Base-by-base conservation (phyloP, 2,329 filamentous ascomycete genomes). In the Mycosphaerella sp. region DNA sequence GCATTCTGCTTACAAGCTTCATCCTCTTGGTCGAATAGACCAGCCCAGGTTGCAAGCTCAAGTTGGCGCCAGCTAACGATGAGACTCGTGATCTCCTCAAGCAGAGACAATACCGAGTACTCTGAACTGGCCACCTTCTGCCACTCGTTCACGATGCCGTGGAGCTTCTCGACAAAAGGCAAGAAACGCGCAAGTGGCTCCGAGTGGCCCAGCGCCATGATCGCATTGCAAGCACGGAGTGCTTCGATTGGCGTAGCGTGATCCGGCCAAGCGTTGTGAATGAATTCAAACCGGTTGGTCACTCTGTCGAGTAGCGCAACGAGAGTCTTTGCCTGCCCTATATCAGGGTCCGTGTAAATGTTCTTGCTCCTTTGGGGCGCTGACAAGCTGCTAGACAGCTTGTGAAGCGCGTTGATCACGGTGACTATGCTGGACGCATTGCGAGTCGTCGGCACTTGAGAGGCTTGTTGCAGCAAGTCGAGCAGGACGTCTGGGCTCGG, bases 1-100 rank as follows among this genome's bases (percentile, higher is more conserved):
- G 92, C 90, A 65, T 89, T 85, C 46, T 88, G 80, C 21, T 84
- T 77, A 63, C 85, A 90, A 64, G 86, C 89, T 50, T 81, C 78
- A 38, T 83, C 79, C 70, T 98, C 93, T 69, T 87, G 83, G 62
- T 95, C 89, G 56, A 98, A 86, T 2, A 98, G 72, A 41, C 85
- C 87, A 36, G 87, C 84, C 93, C 93, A 98, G 0, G 92, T 96
- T 0, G 87, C 86, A 26, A 98, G 77, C 67, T 98, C 93, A 32
- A 98, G 77, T 55, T 91, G 85, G 58, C 93, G 82, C 95, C 95
- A 98, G 66, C 80, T 82, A 52, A 97, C 85, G 48, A 96, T 85
- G 26, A 89, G 80, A 47, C 83, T 81, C 0, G 91, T 95, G 10
- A 97, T 73, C 43, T 83, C 80, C 57, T 95, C 85, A 61, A 95